A percentile compares a stretch with the other conserved stretches of the same genome.
phyloP scores from a whole-genome alignment of 139 green algal genomes.

The Micractinium sp. region DNA sequence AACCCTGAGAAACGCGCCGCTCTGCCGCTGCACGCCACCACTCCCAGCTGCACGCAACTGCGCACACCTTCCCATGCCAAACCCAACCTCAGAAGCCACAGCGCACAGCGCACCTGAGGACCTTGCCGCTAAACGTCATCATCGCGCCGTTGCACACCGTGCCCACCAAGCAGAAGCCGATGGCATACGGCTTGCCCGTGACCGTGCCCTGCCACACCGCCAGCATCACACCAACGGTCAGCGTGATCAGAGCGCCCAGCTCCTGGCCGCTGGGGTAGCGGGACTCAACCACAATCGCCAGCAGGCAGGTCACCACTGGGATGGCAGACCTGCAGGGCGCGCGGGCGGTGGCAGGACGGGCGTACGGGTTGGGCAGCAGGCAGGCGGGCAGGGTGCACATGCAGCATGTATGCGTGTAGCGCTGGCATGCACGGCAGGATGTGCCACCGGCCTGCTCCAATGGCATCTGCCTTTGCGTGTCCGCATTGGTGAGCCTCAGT shows the following conservation, averaged over 20 bases:
- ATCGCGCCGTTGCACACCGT: constrained; percentile 65
- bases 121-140: constrained; percentile 61
- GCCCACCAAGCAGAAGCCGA: constrained; percentile 57
- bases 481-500: no score
- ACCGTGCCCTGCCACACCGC: constrained; percentile 60
- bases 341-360: background rate
- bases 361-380: background rate
- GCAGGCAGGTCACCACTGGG: constrained; percentile 60
- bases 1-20: background rate
- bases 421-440: background rate
- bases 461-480: no score
- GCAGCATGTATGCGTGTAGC: no score
- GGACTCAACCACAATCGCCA: constrained; percentile 59
- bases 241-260: constrained; percentile 48
- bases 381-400: background rate
- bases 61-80: background rate
- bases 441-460: no score
- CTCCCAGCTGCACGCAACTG: background rate
- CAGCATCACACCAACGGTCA: constrained; percentile 67
- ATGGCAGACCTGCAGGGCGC: constrained; percentile 29
- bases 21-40: no score
- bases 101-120: constrained; percentile 34
- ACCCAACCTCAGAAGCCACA: background rate
- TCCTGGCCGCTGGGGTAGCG: constrained; percentile 52
- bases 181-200: constrained; percentile 43